These are phyloP conservation scores for Kluyveromyces wickerhamii DNA, from an alignment of 805 yeast species.

Conservation along the genomic window DNA sequence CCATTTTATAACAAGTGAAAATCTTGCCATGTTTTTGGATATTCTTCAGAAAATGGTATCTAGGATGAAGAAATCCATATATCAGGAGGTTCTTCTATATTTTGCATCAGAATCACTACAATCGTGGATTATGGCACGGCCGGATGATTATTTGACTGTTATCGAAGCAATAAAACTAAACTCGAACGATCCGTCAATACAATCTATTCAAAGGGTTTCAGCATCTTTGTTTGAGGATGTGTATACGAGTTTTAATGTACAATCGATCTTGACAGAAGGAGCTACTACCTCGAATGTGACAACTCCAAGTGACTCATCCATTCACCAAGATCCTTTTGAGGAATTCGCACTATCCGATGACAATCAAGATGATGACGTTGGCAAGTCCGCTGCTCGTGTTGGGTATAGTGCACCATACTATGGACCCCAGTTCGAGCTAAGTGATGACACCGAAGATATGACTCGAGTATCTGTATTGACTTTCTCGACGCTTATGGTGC, in stretches of 20 bases:
- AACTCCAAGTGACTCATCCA: background rate
- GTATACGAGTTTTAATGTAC: conserved; percentile 19
- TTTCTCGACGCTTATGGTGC: conserved; percentile 18
- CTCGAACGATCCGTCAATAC: conserved; percentile 9
- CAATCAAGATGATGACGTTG: background rate
- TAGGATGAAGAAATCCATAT: conserved; percentile 36
- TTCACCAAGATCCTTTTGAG: background rate
- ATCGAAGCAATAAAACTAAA: conserved; percentile 1
- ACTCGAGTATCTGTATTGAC: conserved; percentile 22
- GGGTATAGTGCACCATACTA: conserved; percentile 3
- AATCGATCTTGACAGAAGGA: conserved; percentile 11
- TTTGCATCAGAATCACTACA: conserved; percentile 40
- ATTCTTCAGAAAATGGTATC: conserved; percentile 33
- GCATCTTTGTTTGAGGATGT: conserved; percentile 22
- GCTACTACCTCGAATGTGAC: background rate
- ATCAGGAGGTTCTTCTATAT: conserved; percentile 37
- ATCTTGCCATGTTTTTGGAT: conserved; percentile 33
- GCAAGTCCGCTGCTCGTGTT: background rate
- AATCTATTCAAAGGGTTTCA: conserved; percentile 13
- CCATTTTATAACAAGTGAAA: conserved; percentile 34
- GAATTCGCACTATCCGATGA: conserved; percentile 3
- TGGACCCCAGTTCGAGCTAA: conserved; percentile 1
- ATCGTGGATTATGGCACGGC: conserved; percentile 44
- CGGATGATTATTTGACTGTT: conserved; percentile 35
- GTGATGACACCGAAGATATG: conserved; percentile 21